Conservation (phyloP, 352 stramenopile genomes). For the Phytopythium vexans region DNA sequence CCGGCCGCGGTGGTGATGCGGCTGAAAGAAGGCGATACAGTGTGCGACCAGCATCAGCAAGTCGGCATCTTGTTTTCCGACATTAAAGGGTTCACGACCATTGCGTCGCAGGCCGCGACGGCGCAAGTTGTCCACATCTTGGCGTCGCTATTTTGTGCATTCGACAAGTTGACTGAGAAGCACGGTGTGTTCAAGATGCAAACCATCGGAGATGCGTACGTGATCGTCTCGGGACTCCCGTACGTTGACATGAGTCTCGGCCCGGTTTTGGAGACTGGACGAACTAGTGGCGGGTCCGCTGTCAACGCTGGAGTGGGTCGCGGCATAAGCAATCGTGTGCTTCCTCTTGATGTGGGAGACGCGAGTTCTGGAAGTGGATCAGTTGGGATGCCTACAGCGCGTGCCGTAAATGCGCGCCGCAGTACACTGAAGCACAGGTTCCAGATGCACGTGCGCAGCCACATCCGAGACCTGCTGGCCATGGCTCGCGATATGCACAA, state of each 20-base stretch:
- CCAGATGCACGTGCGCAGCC: conserved; percentile 76
- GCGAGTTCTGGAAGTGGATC: conserved; percentile 1
- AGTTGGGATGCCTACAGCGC: neutral
- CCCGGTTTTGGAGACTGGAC: conserved; percentile 26
- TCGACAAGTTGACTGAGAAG: conserved; percentile 91
- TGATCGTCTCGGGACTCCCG: conserved; percentile 84
- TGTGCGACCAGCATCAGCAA: conserved; percentile 85
- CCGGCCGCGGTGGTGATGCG: conserved; percentile 79
- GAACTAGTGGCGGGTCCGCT: neutral
- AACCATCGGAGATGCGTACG: conserved; percentile 92
- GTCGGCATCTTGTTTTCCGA: conserved; percentile 90
- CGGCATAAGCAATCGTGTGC: conserved; percentile 47
- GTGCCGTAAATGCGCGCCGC: conserved; percentile 13
- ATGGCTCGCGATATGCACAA: conserved; percentile 89
- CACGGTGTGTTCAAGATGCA: conserved; percentile 94
- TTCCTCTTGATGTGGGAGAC: conserved; percentile 30
- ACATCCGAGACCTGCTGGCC: conserved; percentile 73
- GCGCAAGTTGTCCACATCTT: conserved; percentile 90
- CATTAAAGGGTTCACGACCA: conserved; percentile 91
- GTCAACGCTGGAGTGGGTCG: conserved; percentile 7
- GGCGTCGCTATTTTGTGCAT: conserved; percentile 89
- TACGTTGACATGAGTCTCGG: conserved; percentile 86
- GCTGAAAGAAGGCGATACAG: conserved; percentile 79
- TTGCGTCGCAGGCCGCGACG: conserved; percentile 78
- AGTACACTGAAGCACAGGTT: conserved; percentile 82